Evolutionary conservation across 805 yeast species (phyloP), one percentile per base, ranked within the genome.

Genomic region (Kurtzmaniella fragi): DNA sequence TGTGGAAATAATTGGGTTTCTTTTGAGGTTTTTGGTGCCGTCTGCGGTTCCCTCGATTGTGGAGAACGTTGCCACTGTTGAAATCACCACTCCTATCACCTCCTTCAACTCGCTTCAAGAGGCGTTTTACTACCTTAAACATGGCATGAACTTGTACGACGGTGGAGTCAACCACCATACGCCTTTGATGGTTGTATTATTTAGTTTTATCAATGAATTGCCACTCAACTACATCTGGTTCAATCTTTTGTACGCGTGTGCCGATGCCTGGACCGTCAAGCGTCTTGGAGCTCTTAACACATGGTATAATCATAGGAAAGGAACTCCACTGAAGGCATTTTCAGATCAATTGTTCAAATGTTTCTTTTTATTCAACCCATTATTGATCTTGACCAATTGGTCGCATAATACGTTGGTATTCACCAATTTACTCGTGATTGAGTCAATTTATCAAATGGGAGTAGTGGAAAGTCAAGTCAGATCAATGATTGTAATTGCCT

Each of bases 81-180:
- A 83, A 45, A 65, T 84, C 34, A 71, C 89, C 14, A 84, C 95
- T 0, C 88, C 95, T 0, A 65, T 84, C 4, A 74, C 84, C 40
- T 82, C 93, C 28, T 84, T 72, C 60, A 71, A 78, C 40, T 64
- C 71, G 31, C 60, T 67, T 32, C 56, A 52, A 41, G 71, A 63
- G 39, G 65, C 69, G 4, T 62, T 84, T 9, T 85, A 74, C 48
- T 70, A 85, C 37, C 61, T 77, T 40, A 56, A 67, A 3, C 73
- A 80, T 49, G 71, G 70, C 15, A 66, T 84, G 37, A 71, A 80
- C 34, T 78, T 88, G 7, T 91, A 88, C 52, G 78, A 78, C 44
- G 96, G 97, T 8, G 95, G 95, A 17, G 79, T 89, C 13, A 82
- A 83, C 28, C 91, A 88, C 59, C 95, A 88, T 49, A 80, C 95